phyloP scores from a whole-genome alignment of 176 grass and related monocot genomes.

The Hyparrhenia diplandra region DNA sequence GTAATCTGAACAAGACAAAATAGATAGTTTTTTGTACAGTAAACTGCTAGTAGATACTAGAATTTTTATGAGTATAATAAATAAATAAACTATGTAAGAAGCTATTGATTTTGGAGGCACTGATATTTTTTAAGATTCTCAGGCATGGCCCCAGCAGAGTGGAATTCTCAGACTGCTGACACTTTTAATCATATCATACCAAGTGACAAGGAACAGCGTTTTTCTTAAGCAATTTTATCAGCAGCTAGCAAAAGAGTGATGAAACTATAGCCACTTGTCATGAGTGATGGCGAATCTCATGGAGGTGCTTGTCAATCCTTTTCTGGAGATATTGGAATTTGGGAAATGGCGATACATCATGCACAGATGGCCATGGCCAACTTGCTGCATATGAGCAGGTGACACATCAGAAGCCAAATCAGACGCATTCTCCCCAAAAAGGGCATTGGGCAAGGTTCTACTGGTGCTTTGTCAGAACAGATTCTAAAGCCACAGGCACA shows the following conservation, averaged over 20 bases:
- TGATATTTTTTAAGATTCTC: constrained; percentile 14
- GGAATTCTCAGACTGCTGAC: not conserved
- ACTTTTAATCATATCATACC: not conserved
- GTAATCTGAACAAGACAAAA: not conserved
- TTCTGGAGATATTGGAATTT: not conserved
- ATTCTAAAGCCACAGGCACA: constrained; percentile 16
- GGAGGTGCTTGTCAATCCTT: constrained; percentile 4
- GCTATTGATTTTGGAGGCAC: not conserved
- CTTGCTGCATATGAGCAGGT: not conserved
- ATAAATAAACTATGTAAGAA: not conserved
- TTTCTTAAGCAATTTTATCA: not conserved
- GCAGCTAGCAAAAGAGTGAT: not conserved
- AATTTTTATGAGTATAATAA: not conserved
- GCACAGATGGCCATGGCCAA: constrained; percentile 16
- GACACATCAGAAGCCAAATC: constrained; percentile 30
- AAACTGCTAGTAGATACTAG: not conserved
- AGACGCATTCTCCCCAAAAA: constrained; percentile 26
- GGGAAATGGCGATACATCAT: not conserved
- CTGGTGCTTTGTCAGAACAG: constrained; percentile 23
- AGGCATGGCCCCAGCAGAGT: not conserved
- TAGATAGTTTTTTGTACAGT: not conserved
- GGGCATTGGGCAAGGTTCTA: not conserved
- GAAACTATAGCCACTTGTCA: not conserved
- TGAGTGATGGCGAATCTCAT: not conserved
- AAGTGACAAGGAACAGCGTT: not conserved